These are phyloP conservation scores for Sisymbrium altissimum DNA, from an alignment of 345 rosid genomes.

Conservation along the genomic window DNA sequence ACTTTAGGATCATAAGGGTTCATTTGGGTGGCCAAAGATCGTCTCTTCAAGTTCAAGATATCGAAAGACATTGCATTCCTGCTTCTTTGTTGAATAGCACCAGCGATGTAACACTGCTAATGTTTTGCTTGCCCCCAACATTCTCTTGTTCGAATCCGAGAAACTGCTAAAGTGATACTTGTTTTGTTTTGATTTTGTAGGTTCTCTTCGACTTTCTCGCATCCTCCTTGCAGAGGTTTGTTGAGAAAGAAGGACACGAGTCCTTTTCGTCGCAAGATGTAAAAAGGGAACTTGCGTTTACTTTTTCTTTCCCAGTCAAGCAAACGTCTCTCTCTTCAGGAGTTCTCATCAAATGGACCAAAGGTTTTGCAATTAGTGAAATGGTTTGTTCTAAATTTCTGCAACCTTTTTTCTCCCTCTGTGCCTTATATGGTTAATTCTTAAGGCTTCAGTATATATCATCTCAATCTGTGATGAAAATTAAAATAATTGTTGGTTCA, in stretches of 20 bases:
- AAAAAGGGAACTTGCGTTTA: slow-evolving; percentile 74
- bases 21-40: slow-evolving; percentile 72
- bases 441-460: neutral
- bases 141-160: neutral
- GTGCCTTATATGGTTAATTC: neutral
- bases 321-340: slow-evolving; percentile 70
- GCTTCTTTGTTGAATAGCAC: slow-evolving; percentile 56
- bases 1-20: slow-evolving; percentile 81
- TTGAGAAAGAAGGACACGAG: slow-evolving; percentile 55
- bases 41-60: slow-evolving; percentile 49
- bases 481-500: neutral
- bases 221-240: slow-evolving; percentile 56
- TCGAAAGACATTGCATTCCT: slow-evolving; percentile 62
- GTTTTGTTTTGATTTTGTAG: slow-evolving; percentile 39
- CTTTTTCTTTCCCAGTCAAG: slow-evolving; percentile 86
- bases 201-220: slow-evolving; percentile 80
- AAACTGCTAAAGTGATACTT: neutral
- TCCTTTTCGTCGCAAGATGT: slow-evolving; percentile 25
- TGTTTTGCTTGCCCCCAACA: neutral
- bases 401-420: neutral
- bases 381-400: slow-evolving; percentile 53
- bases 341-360: slow-evolving; percentile 75
- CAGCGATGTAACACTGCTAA: slow-evolving; percentile 62
- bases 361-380: slow-evolving; percentile 69
- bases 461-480: neutral